These are phyloP conservation scores for Protea cynaroides DNA, from an alignment of 164 flowering plant genomes.

Conservation along the genomic window DNA sequence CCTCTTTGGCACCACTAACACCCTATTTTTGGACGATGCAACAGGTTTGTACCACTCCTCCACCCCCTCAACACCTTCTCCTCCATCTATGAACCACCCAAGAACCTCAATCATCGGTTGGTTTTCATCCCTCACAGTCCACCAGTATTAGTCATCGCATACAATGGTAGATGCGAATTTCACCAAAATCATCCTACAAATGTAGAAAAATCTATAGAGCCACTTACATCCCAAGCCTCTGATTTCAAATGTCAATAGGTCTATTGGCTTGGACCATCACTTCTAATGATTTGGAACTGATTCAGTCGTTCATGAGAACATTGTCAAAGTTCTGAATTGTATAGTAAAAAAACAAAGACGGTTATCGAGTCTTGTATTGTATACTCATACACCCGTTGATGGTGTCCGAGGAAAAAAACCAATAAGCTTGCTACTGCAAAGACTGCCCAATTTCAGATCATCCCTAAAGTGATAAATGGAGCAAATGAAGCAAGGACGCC, in stretches of 20 bases:
- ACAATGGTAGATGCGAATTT: constrained; percentile 50
- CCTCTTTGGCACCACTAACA: no score
- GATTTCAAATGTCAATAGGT: constrained; percentile 62
- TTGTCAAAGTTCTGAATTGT: no score
- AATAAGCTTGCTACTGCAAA: no score
- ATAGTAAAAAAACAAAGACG: no score
- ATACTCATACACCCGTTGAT: no score
- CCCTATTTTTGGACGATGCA: no score
- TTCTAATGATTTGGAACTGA: constrained; percentile 29
- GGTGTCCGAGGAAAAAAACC: no score
- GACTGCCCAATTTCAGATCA: no score
- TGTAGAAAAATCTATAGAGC: constrained; percentile 37
- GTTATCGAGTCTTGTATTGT: no score
- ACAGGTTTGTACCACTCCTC: constrained; percentile 54
- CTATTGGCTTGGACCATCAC: constrained; percentile 48
- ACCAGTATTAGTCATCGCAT: constrained; percentile 63
- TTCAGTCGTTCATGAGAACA: no score
- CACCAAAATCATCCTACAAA: constrained; percentile 50
- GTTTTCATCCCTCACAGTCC: constrained; percentile 71
- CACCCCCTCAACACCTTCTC: constrained; percentile 16
- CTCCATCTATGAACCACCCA: constrained; percentile 35
- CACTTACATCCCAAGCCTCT: constrained; percentile 47
- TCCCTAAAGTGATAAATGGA: no score
- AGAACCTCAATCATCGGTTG: constrained; percentile 68
- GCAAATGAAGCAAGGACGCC: no score